Evolutionary conservation across 2,329 filamentous ascomycete species (phyloP), one percentile per base, ranked within the genome.

Genomic region (Colletotrichum agaves): DNA sequence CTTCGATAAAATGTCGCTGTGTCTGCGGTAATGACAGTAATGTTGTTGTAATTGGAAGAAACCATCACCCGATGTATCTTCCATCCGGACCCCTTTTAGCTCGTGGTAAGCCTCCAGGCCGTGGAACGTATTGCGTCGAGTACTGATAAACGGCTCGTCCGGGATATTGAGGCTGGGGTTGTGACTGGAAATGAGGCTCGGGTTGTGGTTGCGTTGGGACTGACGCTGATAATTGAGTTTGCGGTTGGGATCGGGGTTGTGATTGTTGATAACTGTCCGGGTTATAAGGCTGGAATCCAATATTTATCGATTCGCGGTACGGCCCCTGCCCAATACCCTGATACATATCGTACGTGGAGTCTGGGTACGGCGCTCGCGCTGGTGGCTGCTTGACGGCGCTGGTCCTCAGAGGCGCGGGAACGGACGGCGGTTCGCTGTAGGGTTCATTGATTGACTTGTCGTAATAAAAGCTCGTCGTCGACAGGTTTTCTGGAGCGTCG

Each of bases 51-150:
- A 5, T 21, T 31, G 21, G 11, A 5, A 11, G 46, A 27, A 50
- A 4, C 17, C 39, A 23, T 2, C 41, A 53, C 3, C 60, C 65
- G 6, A 68, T 44, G 33, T 60, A 70, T 10, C 67, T 60, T 15
- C 69, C 67, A 2, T 69, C 67, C 8, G 69, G 50, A 12, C 56
- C 67, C 21, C 63, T 44, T 13, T 70, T 62, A 1, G 67, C 69
- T 27, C 67, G 44, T 6, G 69, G 69, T 5, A 70, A 19, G 2
- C 62, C 61, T 2, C 69, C 67, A 15, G 53, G 58, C 21, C 27
- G 39, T 12, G 61, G 47, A 23, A 31, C 31, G 12, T 50, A 49
- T 21, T 50, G 47, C 8, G 47, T 23, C 47, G 47, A 50, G 27
- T 35, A 50, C 7, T 23, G 27, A 12, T 15, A 35, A 0, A 50